Conservation (phyloP, 805 yeast genomes). For the Candida jianshihensis region DNA sequence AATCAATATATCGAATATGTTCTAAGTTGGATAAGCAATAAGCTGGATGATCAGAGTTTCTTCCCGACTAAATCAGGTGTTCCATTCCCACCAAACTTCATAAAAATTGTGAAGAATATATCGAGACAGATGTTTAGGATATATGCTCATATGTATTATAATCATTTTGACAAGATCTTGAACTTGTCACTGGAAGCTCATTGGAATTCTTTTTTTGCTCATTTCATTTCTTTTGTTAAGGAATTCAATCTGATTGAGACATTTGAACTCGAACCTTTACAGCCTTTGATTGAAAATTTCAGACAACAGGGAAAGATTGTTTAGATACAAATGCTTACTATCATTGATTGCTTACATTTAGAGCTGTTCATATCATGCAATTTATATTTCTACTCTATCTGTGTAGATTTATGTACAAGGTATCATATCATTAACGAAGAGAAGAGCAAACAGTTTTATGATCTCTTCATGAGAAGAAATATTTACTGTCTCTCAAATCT, state of each 20-base stretch:
- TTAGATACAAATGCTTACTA: not conserved
- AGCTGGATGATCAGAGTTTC: slow-evolving; percentile 79
- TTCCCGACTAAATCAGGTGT: slow-evolving; percentile 88
- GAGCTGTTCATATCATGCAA: too few species aligned
- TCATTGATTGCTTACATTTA: not conserved
- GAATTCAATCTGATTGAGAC: slow-evolving; percentile 79
- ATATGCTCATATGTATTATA: slow-evolving; percentile 90
- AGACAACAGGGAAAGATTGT: slow-evolving; percentile 80
- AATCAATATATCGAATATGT: slow-evolving; percentile 89
- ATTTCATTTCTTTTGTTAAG: slow-evolving; percentile 78
- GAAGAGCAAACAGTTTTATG: not conserved
- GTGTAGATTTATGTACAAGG: too few species aligned
- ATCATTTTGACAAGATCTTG: slow-evolving; percentile 90
- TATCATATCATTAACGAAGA: too few species aligned
- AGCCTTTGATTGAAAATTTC: slow-evolving; percentile 67
- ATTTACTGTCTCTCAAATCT: slow-evolving; percentile 62
- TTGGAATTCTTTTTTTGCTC: slow-evolving; percentile 96
- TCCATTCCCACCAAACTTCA: slow-evolving; percentile 83
- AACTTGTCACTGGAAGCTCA: slow-evolving; percentile 93
- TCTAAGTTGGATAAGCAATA: slow-evolving; percentile 80
- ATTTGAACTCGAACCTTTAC: slow-evolving; percentile 72
- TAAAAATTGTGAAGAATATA: slow-evolving; percentile 78
- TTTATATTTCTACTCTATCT: too few species aligned
- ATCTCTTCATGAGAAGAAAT: slow-evolving; percentile 52
- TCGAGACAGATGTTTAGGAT: slow-evolving; percentile 90